These are phyloP conservation scores for Emergomyces orientalis DNA, from an alignment of 2,329 filamentous ascomycete species.

Conservation along the genomic window DNA sequence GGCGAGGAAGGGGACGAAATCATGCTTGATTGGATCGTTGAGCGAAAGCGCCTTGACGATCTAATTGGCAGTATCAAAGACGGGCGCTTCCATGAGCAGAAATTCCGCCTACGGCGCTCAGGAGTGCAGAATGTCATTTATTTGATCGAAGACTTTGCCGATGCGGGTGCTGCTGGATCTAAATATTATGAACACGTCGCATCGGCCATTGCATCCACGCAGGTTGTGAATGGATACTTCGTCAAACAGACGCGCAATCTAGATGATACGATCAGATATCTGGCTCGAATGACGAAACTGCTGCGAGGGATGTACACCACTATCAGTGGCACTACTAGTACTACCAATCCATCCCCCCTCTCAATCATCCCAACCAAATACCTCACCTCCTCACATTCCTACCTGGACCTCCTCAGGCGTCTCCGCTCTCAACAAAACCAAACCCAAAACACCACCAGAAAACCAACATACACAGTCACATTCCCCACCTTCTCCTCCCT, in stretches of 20 bases:
- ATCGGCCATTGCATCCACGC: conserved; percentile 65
- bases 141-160: conserved; percentile 64
- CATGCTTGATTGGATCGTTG: conserved; percentile 70
- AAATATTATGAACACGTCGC: conserved; percentile 59
- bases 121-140: conserved; percentile 71
- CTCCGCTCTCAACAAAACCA: conserved; percentile 46
- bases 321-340: conserved; percentile 11
- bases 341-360: conserved; percentile 43
- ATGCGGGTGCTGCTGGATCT: conserved; percentile 30
- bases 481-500: conserved; percentile 64
- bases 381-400: conserved; percentile 55
- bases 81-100: conserved; percentile 73
- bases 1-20: conserved; percentile 55
- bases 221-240: conserved; percentile 71
- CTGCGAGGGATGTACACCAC: conserved; percentile 52
- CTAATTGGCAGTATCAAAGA: conserved; percentile 73
- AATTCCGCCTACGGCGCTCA: conserved; percentile 64
- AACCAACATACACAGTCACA: conserved; percentile 50
- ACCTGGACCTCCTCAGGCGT: conserved; percentile 53
- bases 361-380: conserved; percentile 54
- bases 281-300: conserved; percentile 61
- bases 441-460: conserved; percentile 41
- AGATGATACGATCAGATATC: conserved; percentile 68
- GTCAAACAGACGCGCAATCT: conserved; percentile 66
- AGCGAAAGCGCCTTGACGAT: conserved; percentile 72